Evolutionary conservation across 371 early-diverging fungal species (phyloP).

Genomic region (Chytridium lagenaria): DNA sequence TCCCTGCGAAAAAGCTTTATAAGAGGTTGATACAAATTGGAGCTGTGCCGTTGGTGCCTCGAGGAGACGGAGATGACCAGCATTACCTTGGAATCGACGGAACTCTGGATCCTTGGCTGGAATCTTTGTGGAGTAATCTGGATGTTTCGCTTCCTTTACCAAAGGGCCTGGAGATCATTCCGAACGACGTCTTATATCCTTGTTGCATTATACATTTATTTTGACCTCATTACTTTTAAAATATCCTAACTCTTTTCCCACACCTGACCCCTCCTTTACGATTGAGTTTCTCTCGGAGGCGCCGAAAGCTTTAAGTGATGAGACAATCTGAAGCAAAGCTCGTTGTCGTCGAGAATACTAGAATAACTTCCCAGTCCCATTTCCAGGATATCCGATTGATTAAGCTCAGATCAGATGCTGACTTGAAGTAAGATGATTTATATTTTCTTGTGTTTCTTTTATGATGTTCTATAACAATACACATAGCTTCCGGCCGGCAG

Average conservation of each 20-base stretch:
- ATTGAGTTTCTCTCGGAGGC: neutral
- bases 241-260: slow-evolving; percentile 45
- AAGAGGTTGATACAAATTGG: slow-evolving; percentile 90
- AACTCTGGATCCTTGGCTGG: slow-evolving; percentile 84
- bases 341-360: slow-evolving; percentile 39
- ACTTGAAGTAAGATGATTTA: neutral
- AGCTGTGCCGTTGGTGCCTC: slow-evolving; percentile 69
- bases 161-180: slow-evolving; percentile 54
- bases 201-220: slow-evolving; percentile 29
- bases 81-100: slow-evolving; percentile 94
- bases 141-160: slow-evolving; percentile 69
- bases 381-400: slow-evolving; percentile 92
- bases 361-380: slow-evolving; percentile 81
- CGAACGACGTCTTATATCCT: slow-evolving; percentile 60
- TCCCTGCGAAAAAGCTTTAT: slow-evolving; percentile 91
- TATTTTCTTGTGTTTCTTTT: neutral
- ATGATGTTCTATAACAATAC: too few species aligned
- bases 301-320: too few species aligned
- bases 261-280: neutral
- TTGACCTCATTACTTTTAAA: slow-evolving; percentile 33
- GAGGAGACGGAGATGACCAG: slow-evolving; percentile 97
- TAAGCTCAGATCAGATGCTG: slow-evolving; percentile 43
- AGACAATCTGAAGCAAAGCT: too few species aligned
- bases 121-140: slow-evolving; percentile 71
- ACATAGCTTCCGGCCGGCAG: slow-evolving; percentile 78